Conservation (phyloP, 2,329 filamentous ascomycete genomes). For the Zasmidium angulare region DNA sequence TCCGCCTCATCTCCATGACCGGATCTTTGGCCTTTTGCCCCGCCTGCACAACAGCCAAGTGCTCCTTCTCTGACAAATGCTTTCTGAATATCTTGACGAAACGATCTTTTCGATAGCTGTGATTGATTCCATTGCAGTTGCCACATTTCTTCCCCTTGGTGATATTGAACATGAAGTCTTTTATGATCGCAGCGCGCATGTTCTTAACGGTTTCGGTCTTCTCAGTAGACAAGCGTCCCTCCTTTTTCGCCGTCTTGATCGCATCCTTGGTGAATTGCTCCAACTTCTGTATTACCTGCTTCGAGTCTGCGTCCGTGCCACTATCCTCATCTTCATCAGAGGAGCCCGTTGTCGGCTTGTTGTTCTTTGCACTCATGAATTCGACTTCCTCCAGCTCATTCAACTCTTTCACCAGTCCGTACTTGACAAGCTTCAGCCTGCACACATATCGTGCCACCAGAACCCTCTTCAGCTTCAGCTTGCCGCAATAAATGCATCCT, state of each 20-base stretch:
- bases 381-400: constrained; percentile 49
- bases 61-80: constrained; percentile 70
- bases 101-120: constrained; percentile 82
- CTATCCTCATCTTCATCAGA: constrained; percentile 57
- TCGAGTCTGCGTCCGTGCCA: constrained; percentile 62
- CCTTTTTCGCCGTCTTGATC: constrained; percentile 59
- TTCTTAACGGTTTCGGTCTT: constrained; percentile 85
- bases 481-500: constrained; percentile 88
- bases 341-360: constrained; percentile 13
- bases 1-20: constrained; percentile 58
- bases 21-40: constrained; percentile 70
- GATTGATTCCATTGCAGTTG: constrained; percentile 69
- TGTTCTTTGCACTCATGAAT: constrained; percentile 17
- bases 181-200: constrained; percentile 71
- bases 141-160: constrained; percentile 68
- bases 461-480: constrained; percentile 74
- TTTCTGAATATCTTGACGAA: constrained; percentile 94
- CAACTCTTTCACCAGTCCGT: constrained; percentile 74
- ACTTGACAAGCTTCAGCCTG: constrained; percentile 81
- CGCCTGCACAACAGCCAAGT: constrained; percentile 70
- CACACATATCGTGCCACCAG: constrained; percentile 78
- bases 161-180: constrained; percentile 77
- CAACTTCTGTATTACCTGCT: constrained; percentile 55
- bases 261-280: constrained; percentile 71
- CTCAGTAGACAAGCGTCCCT: constrained; percentile 50